These are phyloP conservation scores for Brassica balearica DNA, from an alignment of 441 rosid genomes.

Conservation along the genomic window DNA sequence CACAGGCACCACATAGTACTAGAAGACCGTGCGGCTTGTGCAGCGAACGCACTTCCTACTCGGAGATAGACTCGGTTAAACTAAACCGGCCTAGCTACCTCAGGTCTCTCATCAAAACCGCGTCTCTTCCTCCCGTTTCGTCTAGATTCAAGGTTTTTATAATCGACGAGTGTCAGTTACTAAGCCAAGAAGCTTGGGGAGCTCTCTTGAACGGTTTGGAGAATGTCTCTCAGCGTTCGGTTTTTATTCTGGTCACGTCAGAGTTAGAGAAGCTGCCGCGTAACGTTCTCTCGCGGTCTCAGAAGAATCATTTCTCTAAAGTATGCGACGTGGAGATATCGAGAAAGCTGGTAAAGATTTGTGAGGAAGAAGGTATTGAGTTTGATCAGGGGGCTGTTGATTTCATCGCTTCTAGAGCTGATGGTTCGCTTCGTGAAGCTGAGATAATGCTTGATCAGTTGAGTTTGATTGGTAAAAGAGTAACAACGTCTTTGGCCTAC, in stretches of 20 bases:
- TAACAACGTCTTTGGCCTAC: conserved; percentile 70
- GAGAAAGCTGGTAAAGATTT: conserved; percentile 63
- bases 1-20: conserved; percentile 52
- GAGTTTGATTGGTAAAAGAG: conserved; percentile 82
- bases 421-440: conserved; percentile 91
- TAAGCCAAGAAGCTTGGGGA: conserved; percentile 79
- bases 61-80: conserved; percentile 75
- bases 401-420: conserved; percentile 83
- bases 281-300: conserved; percentile 74
- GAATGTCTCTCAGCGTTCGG: conserved; percentile 62
- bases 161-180: conserved; percentile 83
- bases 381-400: conserved; percentile 77
- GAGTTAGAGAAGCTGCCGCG: conserved; percentile 81
- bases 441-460: conserved; percentile 95
- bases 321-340: conserved; percentile 69
- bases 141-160: conserved; percentile 79
- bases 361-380: conserved; percentile 73
- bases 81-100: conserved; percentile 62
- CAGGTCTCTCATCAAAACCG: conserved; percentile 69
- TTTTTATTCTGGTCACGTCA: conserved; percentile 76
- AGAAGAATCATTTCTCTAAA: conserved; percentile 78
- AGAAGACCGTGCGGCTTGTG: conserved; percentile 84
- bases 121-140: conserved; percentile 64
- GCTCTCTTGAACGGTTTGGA: conserved; percentile 67
- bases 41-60: conserved; percentile 62